phyloP scores from a whole-genome alignment of 1,139 yeast species.

The Nadsonia commutata region DNA sequence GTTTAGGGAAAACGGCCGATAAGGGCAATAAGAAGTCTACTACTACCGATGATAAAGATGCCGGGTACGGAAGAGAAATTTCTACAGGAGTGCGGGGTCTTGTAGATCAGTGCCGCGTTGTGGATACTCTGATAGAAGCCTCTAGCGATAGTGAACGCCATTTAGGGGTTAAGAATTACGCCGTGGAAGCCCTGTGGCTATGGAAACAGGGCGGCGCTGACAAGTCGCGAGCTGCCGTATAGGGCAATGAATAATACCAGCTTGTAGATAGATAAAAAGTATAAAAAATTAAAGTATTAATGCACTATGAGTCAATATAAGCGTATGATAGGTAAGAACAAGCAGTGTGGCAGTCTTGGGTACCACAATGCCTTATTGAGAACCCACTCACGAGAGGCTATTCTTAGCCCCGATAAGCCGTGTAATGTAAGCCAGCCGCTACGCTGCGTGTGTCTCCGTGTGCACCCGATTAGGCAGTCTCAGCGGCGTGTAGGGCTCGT shows the following conservation, averaged over 20 bases:
- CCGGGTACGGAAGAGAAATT: constrained; percentile 31
- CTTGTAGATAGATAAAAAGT: neutral
- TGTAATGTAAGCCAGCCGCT: too few species aligned
- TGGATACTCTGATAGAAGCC: constrained; percentile 62
- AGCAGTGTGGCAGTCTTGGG: too few species aligned
- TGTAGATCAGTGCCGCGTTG: constrained; percentile 45
- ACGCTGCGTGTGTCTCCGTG: too few species aligned
- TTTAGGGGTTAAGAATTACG: constrained; percentile 72
- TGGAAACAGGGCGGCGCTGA: constrained; percentile 73
- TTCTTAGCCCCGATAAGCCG: too few species aligned
- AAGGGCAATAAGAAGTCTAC: constrained; percentile 13
- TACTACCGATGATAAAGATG: constrained; percentile 27
- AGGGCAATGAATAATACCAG: neutral
- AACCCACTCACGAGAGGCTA: too few species aligned
- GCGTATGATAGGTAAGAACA: too few species aligned
- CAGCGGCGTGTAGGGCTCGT: too few species aligned
- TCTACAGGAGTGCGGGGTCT: constrained; percentile 65
- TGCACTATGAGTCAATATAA: too few species aligned
- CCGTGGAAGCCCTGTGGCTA: constrained; percentile 87
- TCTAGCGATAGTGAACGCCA: constrained; percentile 53
- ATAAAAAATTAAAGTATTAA: too few species aligned
- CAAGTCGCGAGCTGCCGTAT: constrained; percentile 12
- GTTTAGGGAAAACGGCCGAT: constrained; percentile 43
- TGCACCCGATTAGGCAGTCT: too few species aligned
- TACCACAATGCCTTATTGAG: too few species aligned